Conservation (phyloP, 2,329 filamentous ascomycete species). For the Drechmeria coniospora region DNA sequence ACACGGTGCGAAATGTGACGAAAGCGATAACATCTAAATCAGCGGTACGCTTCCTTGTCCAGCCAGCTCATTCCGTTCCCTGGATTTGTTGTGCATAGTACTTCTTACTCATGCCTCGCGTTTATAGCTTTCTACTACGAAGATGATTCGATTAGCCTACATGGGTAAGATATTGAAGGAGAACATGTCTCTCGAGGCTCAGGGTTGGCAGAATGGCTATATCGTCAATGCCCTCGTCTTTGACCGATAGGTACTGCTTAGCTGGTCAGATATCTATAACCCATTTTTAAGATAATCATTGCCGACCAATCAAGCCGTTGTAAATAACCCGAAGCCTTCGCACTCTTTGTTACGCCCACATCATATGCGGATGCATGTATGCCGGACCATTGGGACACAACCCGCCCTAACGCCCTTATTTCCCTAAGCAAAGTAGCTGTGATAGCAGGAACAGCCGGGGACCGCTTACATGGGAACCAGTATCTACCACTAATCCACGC, state of each 20-base stretch:
- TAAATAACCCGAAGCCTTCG: no score
- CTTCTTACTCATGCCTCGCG: neutral
- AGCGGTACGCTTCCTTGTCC: constrained; percentile 3
- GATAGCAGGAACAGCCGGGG: no score
- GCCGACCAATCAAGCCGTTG: no score
- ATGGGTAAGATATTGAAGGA: constrained; percentile 69
- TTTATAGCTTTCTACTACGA: constrained; percentile 37
- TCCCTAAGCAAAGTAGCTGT: no score
- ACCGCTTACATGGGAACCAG: no score
- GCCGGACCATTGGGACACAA: no score
- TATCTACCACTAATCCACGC: no score
- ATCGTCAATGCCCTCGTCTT: constrained; percentile 65
- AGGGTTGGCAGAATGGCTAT: constrained; percentile 63
- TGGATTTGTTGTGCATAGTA: neutral
- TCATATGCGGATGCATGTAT: no score
- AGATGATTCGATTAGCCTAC: constrained; percentile 58
- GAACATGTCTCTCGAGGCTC: constrained; percentile 43
- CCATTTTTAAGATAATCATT: neutral
- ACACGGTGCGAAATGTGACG: constrained; percentile 49
- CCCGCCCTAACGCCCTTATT: no score
- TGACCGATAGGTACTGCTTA: constrained; percentile 22
- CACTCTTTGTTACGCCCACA: no score
- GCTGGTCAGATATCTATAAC: neutral
- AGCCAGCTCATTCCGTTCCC: neutral
- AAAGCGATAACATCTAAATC: constrained; percentile 35